Percentiles rank a stretch among this genome's conserved stretches.
phyloP scores from a whole-genome alignment of 2,329 filamentous ascomycete genomes.

The Xylariaceae sp. region DNA sequence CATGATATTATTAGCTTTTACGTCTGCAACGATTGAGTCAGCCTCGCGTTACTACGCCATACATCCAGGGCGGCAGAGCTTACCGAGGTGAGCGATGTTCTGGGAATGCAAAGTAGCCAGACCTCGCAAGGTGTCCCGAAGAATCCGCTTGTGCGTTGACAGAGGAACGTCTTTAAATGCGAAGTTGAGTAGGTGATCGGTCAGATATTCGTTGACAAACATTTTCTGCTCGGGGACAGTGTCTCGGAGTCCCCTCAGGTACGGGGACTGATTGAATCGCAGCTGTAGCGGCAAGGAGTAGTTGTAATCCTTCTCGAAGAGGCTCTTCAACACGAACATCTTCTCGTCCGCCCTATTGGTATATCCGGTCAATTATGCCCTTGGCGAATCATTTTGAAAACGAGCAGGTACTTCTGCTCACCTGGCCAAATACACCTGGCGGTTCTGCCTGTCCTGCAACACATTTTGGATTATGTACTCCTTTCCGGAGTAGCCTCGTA shows the following conservation, averaged over 20 bases:
- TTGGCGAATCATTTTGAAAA: not conserved
- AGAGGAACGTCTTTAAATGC: conserved; percentile 39
- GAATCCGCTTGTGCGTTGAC: conserved; percentile 38
- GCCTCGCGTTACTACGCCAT: not conserved
- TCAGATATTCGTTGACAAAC: conserved; percentile 44
- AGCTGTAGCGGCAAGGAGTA: conserved; percentile 34
- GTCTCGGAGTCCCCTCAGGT: conserved; percentile 39
- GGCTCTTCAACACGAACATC: conserved; percentile 35
- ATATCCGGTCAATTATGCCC: not conserved
- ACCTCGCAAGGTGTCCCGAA: conserved; percentile 40
- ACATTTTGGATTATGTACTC: conserved; percentile 35
- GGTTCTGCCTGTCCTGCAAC: conserved; percentile 35
- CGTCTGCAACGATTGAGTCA: conserved; percentile 30
- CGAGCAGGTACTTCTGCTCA: conserved; percentile 18
- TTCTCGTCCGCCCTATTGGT: conserved; percentile 30
- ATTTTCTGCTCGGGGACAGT: conserved; percentile 42
- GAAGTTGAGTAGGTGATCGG: conserved; percentile 41
- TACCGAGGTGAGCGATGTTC: conserved; percentile 38
- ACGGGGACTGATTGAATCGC: conserved; percentile 33
- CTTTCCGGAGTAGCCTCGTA: conserved; percentile 33
- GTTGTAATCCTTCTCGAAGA: conserved; percentile 35
- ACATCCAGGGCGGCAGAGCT: conserved; percentile 10
- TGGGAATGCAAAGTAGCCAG: conserved; percentile 37
- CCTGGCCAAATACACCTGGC: conserved; percentile 36
- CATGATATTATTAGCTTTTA: conserved; percentile 44